Evolutionary conservation across 2,329 filamentous ascomycete genomes (phyloP).

Genomic region (Xylaria sp.): DNA sequence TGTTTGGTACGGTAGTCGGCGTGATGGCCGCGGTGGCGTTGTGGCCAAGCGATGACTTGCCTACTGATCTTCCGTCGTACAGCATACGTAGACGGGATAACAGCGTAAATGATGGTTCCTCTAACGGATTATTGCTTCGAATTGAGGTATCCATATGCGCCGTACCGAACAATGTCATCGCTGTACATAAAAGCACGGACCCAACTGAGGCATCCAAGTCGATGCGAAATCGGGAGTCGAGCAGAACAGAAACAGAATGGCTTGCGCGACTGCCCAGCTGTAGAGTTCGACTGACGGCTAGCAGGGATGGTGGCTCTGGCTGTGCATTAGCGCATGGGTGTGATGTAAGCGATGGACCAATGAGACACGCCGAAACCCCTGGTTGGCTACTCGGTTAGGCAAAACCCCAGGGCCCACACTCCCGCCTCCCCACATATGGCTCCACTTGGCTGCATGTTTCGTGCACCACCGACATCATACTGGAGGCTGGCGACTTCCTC

Average conservation of each 20-base stretch:
- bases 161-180: too few relatives aligned
- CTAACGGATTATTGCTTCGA: too few relatives aligned
- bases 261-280: neutral
- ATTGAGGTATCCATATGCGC: too few relatives aligned
- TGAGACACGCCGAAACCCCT: conserved; percentile 7
- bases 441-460: too few relatives aligned
- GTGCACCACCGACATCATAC: neutral
- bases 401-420: conserved; percentile 2
- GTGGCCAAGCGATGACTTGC: too few relatives aligned
- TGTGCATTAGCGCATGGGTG: neutral
- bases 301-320: neutral
- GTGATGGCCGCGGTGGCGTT: too few relatives aligned
- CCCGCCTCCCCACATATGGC: neutral
- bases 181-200: too few relatives aligned
- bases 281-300: neutral
- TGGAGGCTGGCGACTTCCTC: too few relatives aligned
- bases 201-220: neutral
- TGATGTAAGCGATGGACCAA: conserved; percentile 10
- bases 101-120: too few relatives aligned
- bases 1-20: too few relatives aligned
- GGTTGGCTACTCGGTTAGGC: conserved; percentile 18
- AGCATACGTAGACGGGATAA: too few relatives aligned
- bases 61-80: too few relatives aligned
- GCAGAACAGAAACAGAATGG: neutral
- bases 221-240: neutral